Percentiles rank a stretch among this genome's conserved stretches.
Conservation (phyloP, 2,329 filamentous ascomycete genomes). For the Diaporthe vaccinii region DNA sequence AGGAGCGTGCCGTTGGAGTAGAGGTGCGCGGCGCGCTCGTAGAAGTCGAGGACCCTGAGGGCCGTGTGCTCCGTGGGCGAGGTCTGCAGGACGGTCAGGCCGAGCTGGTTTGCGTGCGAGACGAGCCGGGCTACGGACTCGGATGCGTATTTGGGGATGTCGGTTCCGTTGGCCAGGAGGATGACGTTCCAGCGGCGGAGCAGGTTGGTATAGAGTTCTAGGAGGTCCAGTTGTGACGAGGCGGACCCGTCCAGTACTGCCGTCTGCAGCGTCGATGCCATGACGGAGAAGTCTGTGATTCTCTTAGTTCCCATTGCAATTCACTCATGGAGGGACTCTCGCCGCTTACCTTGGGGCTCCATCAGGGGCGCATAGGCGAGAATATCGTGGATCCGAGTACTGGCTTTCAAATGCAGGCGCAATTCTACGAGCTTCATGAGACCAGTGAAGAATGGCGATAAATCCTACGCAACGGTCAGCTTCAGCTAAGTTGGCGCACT, state of each 20-base stretch:
- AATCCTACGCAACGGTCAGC: slow-evolving; percentile 16
- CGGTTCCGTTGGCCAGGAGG: slow-evolving; percentile 55
- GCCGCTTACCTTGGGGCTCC: slow-evolving; percentile 66
- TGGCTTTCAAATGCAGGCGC: slow-evolving; percentile 20
- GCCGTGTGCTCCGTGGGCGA: slow-evolving; percentile 57
- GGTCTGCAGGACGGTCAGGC: slow-evolving; percentile 72
- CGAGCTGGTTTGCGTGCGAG: slow-evolving; percentile 66
- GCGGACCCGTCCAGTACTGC: slow-evolving; percentile 61
- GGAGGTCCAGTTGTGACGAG: slow-evolving; percentile 69
- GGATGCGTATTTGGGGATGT: slow-evolving; percentile 53
- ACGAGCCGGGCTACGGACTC: slow-evolving; percentile 58
- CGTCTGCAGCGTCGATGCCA: slow-evolving; percentile 29
- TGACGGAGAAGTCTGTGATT: slow-evolving; percentile 19
- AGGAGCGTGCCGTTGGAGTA: slow-evolving; percentile 66
- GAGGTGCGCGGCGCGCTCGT: slow-evolving; percentile 71
- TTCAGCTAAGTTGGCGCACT: too few species aligned
- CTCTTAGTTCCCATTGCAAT: not conserved
- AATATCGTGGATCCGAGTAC: slow-evolving; percentile 50
- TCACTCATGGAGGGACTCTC: not conserved
- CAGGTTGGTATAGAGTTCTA: slow-evolving; percentile 77
- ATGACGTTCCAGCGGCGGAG: slow-evolving; percentile 70
- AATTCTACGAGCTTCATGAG: slow-evolving; percentile 64
- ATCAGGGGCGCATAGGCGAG: slow-evolving; percentile 69
- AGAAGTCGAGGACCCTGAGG: slow-evolving; percentile 77
- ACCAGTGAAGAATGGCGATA: slow-evolving; percentile 57